Percentiles rank a stretch among this genome's conserved stretches.
phyloP scores from a whole-genome alignment of 495 filamentous ascomycete genomes.

The Tuber melanosporum region DNA sequence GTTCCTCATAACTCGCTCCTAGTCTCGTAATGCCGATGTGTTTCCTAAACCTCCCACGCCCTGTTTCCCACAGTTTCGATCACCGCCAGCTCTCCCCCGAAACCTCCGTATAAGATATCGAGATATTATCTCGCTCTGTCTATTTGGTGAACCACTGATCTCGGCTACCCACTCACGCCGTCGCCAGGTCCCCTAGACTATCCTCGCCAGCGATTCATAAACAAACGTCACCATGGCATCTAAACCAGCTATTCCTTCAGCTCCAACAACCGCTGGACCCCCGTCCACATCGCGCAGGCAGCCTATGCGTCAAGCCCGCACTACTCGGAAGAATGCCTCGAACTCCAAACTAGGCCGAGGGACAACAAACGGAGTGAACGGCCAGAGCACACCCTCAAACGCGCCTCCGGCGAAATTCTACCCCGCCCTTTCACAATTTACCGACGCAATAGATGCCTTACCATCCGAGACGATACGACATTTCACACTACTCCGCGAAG shows the following conservation, averaged over 20 bases:
- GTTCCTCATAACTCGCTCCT: too few species aligned
- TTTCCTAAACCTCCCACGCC: not conserved
- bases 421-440: slow-evolving; percentile 88
- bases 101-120: not conserved
- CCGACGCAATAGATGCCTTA: slow-evolving; percentile 84
- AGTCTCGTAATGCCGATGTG: not conserved
- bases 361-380: slow-evolving; percentile 43
- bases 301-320: slow-evolving; percentile 56
- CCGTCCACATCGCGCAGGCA: slow-evolving; percentile 53
- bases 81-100: not conserved
- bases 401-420: slow-evolving; percentile 55
- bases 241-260: slow-evolving; percentile 37
- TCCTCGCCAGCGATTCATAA: not conserved
- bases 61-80: not conserved
- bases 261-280: slow-evolving; percentile 43
- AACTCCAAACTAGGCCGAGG: slow-evolving; percentile 44
- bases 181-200: not conserved
- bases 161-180: not conserved
- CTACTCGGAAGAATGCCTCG: slow-evolving; percentile 48
- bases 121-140: slow-evolving; percentile 3
- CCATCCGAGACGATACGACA: slow-evolving; percentile 91
- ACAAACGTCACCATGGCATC: slow-evolving; percentile 27
- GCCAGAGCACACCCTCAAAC: slow-evolving; percentile 45
- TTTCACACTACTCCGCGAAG: slow-evolving; percentile 90
- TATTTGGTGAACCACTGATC: not conserved